Evolutionary conservation across 1,284 basidiomycete genomes (phyloP).

Genomic region (Cystobasidiaceae sp.): DNA sequence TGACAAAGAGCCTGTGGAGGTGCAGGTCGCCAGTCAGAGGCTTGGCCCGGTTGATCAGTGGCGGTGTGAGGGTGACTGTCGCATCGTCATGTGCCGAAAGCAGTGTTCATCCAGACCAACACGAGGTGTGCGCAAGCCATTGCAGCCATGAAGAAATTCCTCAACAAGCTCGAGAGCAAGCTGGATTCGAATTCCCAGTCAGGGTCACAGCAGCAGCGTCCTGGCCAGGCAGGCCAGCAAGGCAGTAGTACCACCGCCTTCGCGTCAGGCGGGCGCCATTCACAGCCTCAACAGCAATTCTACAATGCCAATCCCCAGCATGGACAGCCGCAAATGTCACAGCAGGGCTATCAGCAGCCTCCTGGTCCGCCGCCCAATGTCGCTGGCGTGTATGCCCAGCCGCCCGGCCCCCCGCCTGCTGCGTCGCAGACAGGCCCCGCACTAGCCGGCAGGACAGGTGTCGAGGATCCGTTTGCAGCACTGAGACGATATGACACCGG

Average conservation of each 20-base stretch:
- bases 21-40: too few species aligned
- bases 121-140: too few species aligned
- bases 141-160: slow-evolving; percentile 21
- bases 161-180: slow-evolving; percentile 24
- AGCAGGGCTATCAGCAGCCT: slow-evolving; percentile 6
- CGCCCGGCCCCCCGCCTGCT: slow-evolving; percentile 34
- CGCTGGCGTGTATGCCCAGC: slow-evolving; percentile 21
- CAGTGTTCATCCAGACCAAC: too few species aligned
- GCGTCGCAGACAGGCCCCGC: not conserved
- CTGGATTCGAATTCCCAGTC: not conserved
- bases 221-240: too few species aligned
- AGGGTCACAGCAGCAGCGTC: not conserved
- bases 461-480: slow-evolving; percentile 35
- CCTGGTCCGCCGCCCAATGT: slow-evolving; percentile 24
- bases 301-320: not conserved
- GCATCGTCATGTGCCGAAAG: too few species aligned
- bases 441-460: slow-evolving; percentile 11
- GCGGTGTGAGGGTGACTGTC: too few species aligned
- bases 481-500: slow-evolving; percentile 34
- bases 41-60: too few species aligned
- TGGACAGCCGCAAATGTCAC: not conserved
- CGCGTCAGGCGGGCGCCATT: not conserved
- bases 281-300: slow-evolving; percentile 1
- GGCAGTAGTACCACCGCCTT: not conserved
- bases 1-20: too few species aligned